Evolutionary conservation across 768 basidiomycete species (phyloP), one percentile per base, ranked within the genome.

Genomic region (Lactifluus subvellereus): DNA sequence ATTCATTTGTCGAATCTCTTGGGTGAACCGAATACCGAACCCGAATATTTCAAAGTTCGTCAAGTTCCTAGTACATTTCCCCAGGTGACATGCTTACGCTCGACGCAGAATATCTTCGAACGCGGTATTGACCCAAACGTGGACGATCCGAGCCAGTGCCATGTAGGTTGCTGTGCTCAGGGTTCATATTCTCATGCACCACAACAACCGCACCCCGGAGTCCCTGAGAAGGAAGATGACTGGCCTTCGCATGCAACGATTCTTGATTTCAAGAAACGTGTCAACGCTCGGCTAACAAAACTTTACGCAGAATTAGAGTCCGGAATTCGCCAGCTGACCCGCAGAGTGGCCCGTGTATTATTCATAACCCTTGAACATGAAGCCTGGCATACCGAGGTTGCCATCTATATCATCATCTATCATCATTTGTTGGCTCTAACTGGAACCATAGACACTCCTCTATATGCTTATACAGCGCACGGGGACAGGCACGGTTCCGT

Each of bases 101-200:
- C 57, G 40, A 48, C 51, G 2, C 66, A 90, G 88, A 75, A 83
- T 67, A 87, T 91, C 22, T 93, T 92, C 61, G 90, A 91, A 86
- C 85, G 97, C 42, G 97, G 97, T 8, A 96, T 99, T 68, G 97
- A 98, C 67, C 97, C 97, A 0, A 84, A 88, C 69, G 94, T 98
- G 30, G 90, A 97, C 63, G 91, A 97, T 69, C 92, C 94, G 0
- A 84, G 82, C 4, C 77, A 86, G 72, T 91, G 90, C 65, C 94
- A 98, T 71, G 92, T 94, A 73, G 57, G 86, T 73, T 4, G 7
- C 14, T 27, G 2, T 47, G 35, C 8, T n/a, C 7, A 14, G 27
- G 35, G 27, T 52, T 20, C 4, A 5, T 27, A 4, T 49, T 7
- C 27, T 38, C 35, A 48, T 33, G 9, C 43, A 52, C 50, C 38